phyloP scores from a whole-genome alignment of 2,329 filamentous ascomycete genomes.

The Ilyonectria robusta region DNA sequence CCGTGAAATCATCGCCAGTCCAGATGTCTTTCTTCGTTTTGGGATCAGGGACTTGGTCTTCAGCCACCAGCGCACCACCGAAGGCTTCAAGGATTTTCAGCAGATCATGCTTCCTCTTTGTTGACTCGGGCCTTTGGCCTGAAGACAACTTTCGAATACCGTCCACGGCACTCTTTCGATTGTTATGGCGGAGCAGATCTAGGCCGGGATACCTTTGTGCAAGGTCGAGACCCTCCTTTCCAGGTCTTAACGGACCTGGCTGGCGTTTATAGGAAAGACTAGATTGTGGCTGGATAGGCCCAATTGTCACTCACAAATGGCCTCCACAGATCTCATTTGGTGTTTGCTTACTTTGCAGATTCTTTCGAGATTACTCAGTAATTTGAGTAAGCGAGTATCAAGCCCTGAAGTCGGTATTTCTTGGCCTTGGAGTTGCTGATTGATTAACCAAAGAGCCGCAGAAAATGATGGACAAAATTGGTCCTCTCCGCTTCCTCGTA shows the following conservation, averaged over 20 bases:
- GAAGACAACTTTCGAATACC: neutral
- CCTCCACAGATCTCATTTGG: neutral
- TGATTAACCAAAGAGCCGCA: constrained; percentile 1
- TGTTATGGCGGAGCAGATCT: neutral
- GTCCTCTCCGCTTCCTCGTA: neutral
- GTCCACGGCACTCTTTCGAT: constrained; percentile 3
- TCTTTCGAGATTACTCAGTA: constrained; percentile 8
- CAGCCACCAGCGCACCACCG: neutral
- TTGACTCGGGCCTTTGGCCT: constrained; percentile 3
- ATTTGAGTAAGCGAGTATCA: neutral
- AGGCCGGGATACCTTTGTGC: neutral
- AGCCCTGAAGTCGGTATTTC: neutral
- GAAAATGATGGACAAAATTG: neutral
- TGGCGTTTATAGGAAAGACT: neutral
- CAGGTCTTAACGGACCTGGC: neutral
- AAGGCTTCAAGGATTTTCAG: neutral
- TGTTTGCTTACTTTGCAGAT: neutral
- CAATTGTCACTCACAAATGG: neutral
- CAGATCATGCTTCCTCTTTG: neutral
- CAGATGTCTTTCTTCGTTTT: neutral
- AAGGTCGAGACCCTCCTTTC: neutral
- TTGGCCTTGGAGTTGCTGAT: neutral
- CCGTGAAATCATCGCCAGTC: constrained; percentile 3
- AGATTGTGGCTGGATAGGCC: neutral
- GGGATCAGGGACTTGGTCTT: neutral